Conservation (phyloP, 257 asterid species). For the Nicotiana undulata region DNA sequence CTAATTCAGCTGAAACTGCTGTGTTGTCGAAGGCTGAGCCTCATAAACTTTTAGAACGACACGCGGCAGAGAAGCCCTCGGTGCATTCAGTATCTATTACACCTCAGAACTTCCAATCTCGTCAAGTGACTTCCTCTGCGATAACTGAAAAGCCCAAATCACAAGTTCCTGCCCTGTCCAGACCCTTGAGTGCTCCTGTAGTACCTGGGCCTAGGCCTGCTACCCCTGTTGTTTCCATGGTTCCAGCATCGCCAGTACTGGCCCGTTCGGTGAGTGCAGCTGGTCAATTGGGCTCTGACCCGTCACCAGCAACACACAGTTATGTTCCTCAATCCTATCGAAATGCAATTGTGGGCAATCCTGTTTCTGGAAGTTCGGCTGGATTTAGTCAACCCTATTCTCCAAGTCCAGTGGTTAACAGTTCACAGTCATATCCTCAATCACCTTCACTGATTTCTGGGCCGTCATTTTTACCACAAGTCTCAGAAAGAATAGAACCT, state of each 20-base stretch:
- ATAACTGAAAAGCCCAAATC: slow-evolving; percentile 37
- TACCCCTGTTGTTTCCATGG: slow-evolving; percentile 41
- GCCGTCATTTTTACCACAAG: slow-evolving; percentile 36
- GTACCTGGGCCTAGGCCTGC: slow-evolving; percentile 49
- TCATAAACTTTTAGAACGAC: slow-evolving; percentile 27
- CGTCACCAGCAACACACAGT: slow-evolving; percentile 40
- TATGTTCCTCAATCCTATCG: slow-evolving; percentile 76
- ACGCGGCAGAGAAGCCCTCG: slow-evolving; percentile 30
- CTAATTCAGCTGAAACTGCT: slow-evolving; percentile 32
- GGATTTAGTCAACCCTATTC: slow-evolving; percentile 46
- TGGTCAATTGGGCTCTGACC: slow-evolving; percentile 68
- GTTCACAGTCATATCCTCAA: slow-evolving; percentile 40
- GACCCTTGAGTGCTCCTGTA: slow-evolving; percentile 83
- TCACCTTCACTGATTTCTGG: slow-evolving; percentile 31
- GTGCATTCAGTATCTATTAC: slow-evolving; percentile 19
- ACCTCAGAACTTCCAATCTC: slow-evolving; percentile 26
- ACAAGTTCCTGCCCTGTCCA: slow-evolving; percentile 45
- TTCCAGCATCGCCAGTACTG: slow-evolving; percentile 44
- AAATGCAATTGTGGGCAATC: slow-evolving; percentile 65
- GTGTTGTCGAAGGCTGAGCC: slow-evolving; percentile 26
- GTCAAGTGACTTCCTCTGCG: slow-evolving; percentile 18
- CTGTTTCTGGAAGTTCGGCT: slow-evolving; percentile 33
- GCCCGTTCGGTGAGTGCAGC: slow-evolving; percentile 77
- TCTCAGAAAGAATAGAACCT: slow-evolving; percentile 45
- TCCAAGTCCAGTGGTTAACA: slow-evolving; percentile 34